Conservation (phyloP, 2,329 filamentous ascomycete genomes). For the Phyllosticta capitalensis region DNA sequence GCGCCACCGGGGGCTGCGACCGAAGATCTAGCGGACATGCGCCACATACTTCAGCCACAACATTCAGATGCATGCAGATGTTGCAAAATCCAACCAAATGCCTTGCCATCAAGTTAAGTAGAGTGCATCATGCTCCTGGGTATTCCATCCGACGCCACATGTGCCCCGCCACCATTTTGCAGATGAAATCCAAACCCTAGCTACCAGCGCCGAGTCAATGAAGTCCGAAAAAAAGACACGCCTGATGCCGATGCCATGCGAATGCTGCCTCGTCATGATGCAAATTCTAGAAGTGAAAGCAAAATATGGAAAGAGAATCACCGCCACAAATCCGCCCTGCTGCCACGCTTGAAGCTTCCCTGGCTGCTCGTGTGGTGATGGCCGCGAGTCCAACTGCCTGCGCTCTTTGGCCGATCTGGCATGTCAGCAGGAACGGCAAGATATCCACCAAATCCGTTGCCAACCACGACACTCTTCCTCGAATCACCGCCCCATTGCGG, state of each 20-base stretch:
- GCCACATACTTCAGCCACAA: not conserved
- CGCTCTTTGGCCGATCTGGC: slow-evolving; percentile 25
- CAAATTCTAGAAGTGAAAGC: not conserved
- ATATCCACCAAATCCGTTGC: slow-evolving; percentile 58
- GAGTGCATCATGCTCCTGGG: slow-evolving; percentile 9
- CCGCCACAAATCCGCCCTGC: slow-evolving; percentile 10
- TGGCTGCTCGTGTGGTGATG: slow-evolving; percentile 1
- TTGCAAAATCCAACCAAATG: not conserved
- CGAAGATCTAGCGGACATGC: too few relatives aligned
- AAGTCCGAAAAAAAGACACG: not conserved
- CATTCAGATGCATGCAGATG: not conserved
- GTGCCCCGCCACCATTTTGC: slow-evolving; percentile 1
- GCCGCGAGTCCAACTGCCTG: slow-evolving; percentile 17
- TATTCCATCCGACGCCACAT: slow-evolving; percentile 10
- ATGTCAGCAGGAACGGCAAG: slow-evolving; percentile 46
- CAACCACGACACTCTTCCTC: slow-evolving; percentile 53
- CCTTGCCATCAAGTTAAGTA: not conserved
- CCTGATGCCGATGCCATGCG: not conserved
- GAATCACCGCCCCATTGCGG: slow-evolving; percentile 51
- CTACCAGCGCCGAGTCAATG: slow-evolving; percentile 11
- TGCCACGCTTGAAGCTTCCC: slow-evolving; percentile 1
- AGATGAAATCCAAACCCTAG: slow-evolving; percentile 7
- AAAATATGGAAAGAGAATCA: not conserved
- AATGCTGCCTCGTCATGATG: not conserved
- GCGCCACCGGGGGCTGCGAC: not conserved